These are phyloP conservation scores for Lactarius akahatsu DNA, from an alignment of 768 basidiomycete species.

Conservation along the genomic window DNA sequence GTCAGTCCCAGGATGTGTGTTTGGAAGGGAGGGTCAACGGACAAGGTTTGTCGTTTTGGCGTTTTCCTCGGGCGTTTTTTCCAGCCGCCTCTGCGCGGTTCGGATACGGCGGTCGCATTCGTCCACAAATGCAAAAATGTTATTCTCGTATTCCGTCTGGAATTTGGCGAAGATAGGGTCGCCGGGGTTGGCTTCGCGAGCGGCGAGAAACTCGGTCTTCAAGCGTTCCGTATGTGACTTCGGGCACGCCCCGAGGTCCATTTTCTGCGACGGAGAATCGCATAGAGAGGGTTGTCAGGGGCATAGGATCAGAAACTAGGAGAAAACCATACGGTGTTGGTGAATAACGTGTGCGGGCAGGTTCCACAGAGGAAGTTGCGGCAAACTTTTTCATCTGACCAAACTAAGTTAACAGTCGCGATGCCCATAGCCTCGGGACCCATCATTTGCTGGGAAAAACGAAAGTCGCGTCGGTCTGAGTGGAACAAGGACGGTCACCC, in stretches of 20 bases:
- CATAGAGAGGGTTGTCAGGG: neutral
- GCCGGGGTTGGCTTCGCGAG: constrained; percentile 68
- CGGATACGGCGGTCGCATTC: constrained; percentile 97
- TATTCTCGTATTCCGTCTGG: constrained; percentile 94
- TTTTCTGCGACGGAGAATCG: constrained; percentile 66
- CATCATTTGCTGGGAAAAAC: constrained; percentile 89
- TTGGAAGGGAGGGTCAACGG: constrained; percentile 32
- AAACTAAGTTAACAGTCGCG: constrained; percentile 85
- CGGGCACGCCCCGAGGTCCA: constrained; percentile 97
- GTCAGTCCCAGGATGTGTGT: neutral
- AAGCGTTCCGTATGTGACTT: constrained; percentile 94
- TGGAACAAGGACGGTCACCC: neutral
- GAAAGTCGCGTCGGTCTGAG: constrained; percentile 35
- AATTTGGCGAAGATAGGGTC: constrained; percentile 84
- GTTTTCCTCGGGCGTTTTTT: constrained; percentile 99
- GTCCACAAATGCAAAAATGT: constrained; percentile 94
- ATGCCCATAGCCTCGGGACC: constrained; percentile 99
- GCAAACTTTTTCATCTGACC: constrained; percentile 98
- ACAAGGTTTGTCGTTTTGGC: constrained; percentile 97
- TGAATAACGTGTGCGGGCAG: constrained; percentile 97
- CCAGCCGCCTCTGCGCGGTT: constrained; percentile 88
- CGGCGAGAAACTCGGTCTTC: constrained; percentile 84
- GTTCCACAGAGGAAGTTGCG: constrained; percentile 97
- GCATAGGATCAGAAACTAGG: neutral
- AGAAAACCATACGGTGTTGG: constrained; percentile 78